Conservation (phyloP, 345 rosid genomes). For the Microcos paniculata region DNA sequence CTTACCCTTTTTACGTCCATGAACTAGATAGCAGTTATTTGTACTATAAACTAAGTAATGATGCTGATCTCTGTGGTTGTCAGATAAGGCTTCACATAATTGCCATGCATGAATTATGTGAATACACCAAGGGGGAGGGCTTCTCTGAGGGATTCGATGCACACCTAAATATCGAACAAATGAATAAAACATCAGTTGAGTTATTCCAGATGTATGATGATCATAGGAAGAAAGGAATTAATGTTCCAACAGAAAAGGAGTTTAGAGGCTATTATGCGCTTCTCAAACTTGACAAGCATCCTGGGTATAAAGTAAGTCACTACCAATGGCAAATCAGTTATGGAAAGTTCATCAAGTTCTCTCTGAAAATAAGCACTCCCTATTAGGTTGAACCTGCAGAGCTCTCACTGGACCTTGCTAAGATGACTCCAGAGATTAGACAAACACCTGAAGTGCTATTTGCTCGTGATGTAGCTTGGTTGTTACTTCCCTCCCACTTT, state of each 20-base stretch:
- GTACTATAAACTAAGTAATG: conserved; percentile 22
- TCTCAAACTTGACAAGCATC: conserved; percentile 99
- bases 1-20: neutral
- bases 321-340: conserved; percentile 18
- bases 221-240: conserved; percentile 85
- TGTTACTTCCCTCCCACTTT: conserved; percentile 20
- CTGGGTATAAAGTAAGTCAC: conserved; percentile 88
- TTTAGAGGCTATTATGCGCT: conserved; percentile 98
- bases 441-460: conserved; percentile 87
- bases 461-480: conserved; percentile 96
- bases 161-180: conserved; percentile 96
- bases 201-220: conserved; percentile 98
- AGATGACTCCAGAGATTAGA: conserved; percentile 95
- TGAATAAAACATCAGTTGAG: conserved; percentile 98
- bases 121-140: conserved; percentile 93
- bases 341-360: conserved; percentile 18
- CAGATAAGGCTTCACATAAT: conserved; percentile 96
- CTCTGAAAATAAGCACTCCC: conserved; percentile 21
- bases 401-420: conserved; percentile 95
- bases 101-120: conserved; percentile 97
- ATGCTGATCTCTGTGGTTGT: conserved; percentile 29
- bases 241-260: conserved; percentile 75
- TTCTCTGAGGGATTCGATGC: conserved; percentile 98
- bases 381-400: conserved; percentile 97
- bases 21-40: neutral